phyloP scores from a whole-genome alignment of 495 filamentous ascomycete species.

The Sabuloglossum arenarium region DNA sequence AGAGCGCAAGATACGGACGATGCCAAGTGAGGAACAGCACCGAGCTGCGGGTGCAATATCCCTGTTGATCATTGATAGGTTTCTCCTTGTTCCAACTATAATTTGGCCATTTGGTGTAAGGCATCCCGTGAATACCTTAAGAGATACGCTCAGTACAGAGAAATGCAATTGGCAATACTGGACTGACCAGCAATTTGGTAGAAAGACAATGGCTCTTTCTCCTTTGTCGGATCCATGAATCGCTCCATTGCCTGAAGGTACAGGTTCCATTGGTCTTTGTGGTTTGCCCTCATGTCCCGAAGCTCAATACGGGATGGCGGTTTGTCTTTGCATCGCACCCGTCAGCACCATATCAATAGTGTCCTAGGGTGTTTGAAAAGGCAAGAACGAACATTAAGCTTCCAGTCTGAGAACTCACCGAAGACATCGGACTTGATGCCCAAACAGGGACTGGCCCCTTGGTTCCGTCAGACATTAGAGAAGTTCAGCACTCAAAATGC shows the following conservation, averaged over 20 bases:
- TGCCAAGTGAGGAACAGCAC: constrained; percentile 1
- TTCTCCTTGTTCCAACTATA: background rate
- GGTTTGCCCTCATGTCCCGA: constrained; percentile 31
- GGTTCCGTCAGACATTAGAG: too few species aligned
- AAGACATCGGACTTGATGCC: too few species aligned
- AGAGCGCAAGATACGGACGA: background rate
- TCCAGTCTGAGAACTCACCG: too few species aligned
- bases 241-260: constrained; percentile 32
- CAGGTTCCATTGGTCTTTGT: constrained; percentile 31
- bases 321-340: background rate
- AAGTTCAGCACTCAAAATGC: too few species aligned
- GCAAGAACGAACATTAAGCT: too few species aligned
- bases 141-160: background rate
- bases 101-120: background rate
- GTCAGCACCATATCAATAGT: too few species aligned
- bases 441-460: too few species aligned
- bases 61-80: background rate
- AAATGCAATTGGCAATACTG: too few species aligned
- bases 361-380: too few species aligned
- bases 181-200: constrained; percentile 36
- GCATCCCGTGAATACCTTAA: background rate
- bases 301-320: constrained; percentile 22
- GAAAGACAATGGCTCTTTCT: constrained; percentile 30
- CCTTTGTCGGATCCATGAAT: constrained; percentile 28
- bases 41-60: background rate